Evolutionary conservation across 2,329 filamentous ascomycete genomes (phyloP).

Genomic region (Verruconis gallopava): DNA sequence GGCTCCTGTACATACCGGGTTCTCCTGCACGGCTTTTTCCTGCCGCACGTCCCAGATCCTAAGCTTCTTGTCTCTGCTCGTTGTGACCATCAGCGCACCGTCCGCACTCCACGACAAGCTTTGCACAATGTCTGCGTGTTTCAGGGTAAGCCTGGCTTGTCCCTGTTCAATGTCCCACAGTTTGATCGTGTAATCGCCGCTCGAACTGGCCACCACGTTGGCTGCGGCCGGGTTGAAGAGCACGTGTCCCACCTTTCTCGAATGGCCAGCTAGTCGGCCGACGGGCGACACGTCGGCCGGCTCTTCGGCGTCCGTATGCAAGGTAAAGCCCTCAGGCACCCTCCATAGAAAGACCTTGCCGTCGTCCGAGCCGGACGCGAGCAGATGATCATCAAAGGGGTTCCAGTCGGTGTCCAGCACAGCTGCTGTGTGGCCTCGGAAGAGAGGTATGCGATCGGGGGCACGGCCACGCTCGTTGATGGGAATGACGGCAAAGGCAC

Average conservation of each 20-base stretch:
- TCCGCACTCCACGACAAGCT: constrained; percentile 91
- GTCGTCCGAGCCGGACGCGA: constrained; percentile 92
- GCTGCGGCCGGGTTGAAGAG: constrained; percentile 95
- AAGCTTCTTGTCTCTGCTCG: constrained; percentile 95
- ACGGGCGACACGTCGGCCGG: constrained; percentile 69
- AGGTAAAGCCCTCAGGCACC: constrained; percentile 75
- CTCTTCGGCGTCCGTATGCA: constrained; percentile 74
- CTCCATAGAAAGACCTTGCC: constrained; percentile 84
- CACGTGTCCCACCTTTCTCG: constrained; percentile 94
- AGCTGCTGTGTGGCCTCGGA: constrained; percentile 87
- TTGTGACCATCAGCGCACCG: constrained; percentile 76
- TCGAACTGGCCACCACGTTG: constrained; percentile 88
- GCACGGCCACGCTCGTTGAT: constrained; percentile 78
- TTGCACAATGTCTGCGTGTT: constrained; percentile 85
- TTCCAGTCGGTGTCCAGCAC: constrained; percentile 98
- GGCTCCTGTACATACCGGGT: constrained; percentile 27
- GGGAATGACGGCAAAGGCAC: constrained; percentile 92
- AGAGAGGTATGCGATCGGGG: constrained; percentile 85
- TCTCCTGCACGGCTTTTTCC: constrained; percentile 75
- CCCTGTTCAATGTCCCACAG: constrained; percentile 86
- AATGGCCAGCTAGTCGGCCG: constrained; percentile 72
- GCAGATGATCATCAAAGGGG: constrained; percentile 86
- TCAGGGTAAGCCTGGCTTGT: constrained; percentile 60
- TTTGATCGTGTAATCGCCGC: constrained; percentile 89
- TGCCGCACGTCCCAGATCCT: constrained; percentile 95